phyloP scores from a whole-genome alignment of 345 rosid genomes.

The Bretschneidera sinensis region DNA sequence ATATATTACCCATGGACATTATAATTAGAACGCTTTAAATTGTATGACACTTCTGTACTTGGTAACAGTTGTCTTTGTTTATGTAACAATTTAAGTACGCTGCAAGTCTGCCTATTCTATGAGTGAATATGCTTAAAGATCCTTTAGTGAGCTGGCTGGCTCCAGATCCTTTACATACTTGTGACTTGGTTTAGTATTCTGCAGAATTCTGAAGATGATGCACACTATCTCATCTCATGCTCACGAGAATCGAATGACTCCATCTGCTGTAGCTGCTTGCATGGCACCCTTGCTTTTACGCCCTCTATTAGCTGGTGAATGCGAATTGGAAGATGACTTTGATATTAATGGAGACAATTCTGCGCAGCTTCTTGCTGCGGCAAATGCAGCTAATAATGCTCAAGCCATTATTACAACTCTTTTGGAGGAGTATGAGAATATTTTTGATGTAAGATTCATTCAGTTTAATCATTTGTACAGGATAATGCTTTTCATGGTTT shows the following conservation, averaged over 20 bases:
- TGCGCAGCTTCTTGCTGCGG: conserved; percentile 99
- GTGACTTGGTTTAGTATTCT: conserved; percentile 17
- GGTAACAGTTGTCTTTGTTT: background rate
- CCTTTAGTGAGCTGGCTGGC: background rate
- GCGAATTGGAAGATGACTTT: conserved; percentile 89
- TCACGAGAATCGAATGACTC: conserved; percentile 86
- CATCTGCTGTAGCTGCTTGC: conserved; percentile 99
- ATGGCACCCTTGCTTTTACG: conserved; percentile 98
- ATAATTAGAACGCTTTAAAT: background rate
- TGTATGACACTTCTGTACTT: background rate
- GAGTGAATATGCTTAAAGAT: conserved; percentile 13
- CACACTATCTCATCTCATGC: conserved; percentile 72
- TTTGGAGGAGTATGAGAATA: conserved; percentile 79
- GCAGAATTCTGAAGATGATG: conserved; percentile 95
- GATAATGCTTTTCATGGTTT: conserved; percentile 6
- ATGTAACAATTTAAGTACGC: no score
- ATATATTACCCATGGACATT: no score
- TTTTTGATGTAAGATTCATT: conserved; percentile 75
- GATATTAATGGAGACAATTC: conserved; percentile 81
- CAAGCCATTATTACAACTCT: conserved; percentile 82
- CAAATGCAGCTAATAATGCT: conserved; percentile 95
- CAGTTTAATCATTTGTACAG: conserved; percentile 11
- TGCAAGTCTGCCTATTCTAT: background rate
- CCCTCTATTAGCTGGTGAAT: conserved; percentile 92
- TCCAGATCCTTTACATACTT: conserved; percentile 9